Percentiles rank a stretch among this genome's conserved stretches.
These are phyloP conservation scores for Penicillium odoratum DNA, from an alignment of 495 filamentous ascomycete genomes.

Conservation along the genomic window DNA sequence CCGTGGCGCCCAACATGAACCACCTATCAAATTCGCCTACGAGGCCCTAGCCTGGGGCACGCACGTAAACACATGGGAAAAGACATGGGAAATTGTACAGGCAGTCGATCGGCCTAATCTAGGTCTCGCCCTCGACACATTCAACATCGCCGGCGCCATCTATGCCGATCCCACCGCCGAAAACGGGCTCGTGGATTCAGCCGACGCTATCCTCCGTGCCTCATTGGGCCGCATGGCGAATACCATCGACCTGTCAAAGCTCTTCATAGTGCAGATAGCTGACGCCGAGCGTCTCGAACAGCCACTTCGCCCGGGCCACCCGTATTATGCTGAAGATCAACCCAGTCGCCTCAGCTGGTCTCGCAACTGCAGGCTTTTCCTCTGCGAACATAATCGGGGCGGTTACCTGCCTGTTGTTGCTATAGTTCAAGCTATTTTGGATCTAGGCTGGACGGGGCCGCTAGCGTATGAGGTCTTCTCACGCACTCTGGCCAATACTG, in stretches of 20 bases:
- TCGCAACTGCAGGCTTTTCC: constrained; percentile 68
- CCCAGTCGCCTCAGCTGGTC: constrained; percentile 55
- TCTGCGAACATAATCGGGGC: constrained; percentile 62
- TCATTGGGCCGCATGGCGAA: constrained; percentile 56
- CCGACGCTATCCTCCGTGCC: constrained; percentile 49
- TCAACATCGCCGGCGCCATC: constrained; percentile 68
- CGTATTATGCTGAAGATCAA: constrained; percentile 20
- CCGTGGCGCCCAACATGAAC: constrained; percentile 37
- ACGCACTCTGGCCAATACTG: neutral
- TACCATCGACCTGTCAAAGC: constrained; percentile 57
- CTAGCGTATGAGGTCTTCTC: no score
- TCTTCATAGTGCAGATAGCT: constrained; percentile 72
- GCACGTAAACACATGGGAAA: constrained; percentile 67
- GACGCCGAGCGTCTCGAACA: constrained; percentile 61
- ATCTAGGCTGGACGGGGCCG: no score
- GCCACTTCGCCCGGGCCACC: neutral
- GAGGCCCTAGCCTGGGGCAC: constrained; percentile 73
- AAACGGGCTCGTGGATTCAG: constrained; percentile 45
- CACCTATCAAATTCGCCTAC: constrained; percentile 62
- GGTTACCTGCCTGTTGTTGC: constrained; percentile 59
- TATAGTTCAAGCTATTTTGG: no score
- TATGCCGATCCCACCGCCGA: constrained; percentile 62
- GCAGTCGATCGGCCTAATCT: constrained; percentile 66
- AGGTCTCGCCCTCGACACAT: constrained; percentile 73
- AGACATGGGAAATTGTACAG: constrained; percentile 62